Conservation (phyloP, 1,284 basidiomycete genomes). For the Phellinidium pouzarii region DNA sequence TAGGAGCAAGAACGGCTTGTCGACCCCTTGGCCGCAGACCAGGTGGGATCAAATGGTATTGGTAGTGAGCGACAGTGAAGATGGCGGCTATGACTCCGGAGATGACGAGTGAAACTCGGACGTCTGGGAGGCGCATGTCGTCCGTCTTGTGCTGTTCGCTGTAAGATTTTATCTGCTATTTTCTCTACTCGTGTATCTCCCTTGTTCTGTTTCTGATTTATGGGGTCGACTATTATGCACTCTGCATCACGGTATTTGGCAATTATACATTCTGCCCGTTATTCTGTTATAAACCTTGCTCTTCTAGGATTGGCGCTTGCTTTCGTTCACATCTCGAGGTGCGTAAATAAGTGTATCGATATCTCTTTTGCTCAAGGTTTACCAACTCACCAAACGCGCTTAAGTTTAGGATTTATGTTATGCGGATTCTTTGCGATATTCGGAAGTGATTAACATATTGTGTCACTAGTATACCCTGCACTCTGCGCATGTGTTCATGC, state of each 20-base stretch:
- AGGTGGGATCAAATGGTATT: constrained; percentile 5
- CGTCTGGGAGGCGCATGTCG: neutral
- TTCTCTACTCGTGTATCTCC: neutral
- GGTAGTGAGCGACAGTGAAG: constrained; percentile 10
- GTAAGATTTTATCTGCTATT: neutral
- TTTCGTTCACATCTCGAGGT: too few relatives aligned
- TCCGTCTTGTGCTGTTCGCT: neutral
- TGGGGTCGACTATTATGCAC: neutral
- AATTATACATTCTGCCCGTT: too few relatives aligned
- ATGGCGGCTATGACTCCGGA: neutral
- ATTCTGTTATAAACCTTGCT: too few relatives aligned
- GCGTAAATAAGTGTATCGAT: too few relatives aligned
- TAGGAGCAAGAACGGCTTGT: neutral
- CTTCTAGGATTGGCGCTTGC: too few relatives aligned
- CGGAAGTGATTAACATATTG: too few relatives aligned
- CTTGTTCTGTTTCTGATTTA: neutral
- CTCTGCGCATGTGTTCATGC: too few relatives aligned
- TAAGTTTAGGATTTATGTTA: too few relatives aligned
- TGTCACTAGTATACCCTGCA: too few relatives aligned
- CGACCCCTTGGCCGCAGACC: constrained; percentile 5
- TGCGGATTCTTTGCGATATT: too few relatives aligned
- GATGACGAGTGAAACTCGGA: neutral
- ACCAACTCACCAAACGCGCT: too few relatives aligned
- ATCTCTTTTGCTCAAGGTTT: too few relatives aligned
- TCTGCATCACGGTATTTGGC: neutral